Percentiles rank a stretch among this genome's conserved stretches.
Evolutionary conservation across 192 early-diverging fungal genomes (phyloP).

Genomic region (Martensiomyces pterosporus): DNA sequence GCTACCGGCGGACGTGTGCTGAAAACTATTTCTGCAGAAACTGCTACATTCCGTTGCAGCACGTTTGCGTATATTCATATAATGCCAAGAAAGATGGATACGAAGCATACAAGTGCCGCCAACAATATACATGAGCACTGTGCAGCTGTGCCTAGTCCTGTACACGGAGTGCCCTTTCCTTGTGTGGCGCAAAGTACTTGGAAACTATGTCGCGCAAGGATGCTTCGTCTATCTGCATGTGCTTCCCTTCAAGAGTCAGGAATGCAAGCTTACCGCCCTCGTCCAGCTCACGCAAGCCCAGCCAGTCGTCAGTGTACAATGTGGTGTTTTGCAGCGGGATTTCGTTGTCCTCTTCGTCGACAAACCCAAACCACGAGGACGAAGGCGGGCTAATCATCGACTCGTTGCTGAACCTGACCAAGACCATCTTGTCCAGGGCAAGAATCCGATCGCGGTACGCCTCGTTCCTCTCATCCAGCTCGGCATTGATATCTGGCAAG

Average conservation of each 20-base stretch:
- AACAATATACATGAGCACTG: no score
- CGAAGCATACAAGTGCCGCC: no score
- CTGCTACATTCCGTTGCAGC: no score
- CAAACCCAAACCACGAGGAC: conserved; percentile 71
- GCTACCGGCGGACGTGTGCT: no score
- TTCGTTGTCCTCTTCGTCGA: conserved; percentile 52
- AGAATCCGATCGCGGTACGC: conserved; percentile 58
- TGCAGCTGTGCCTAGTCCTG: no score
- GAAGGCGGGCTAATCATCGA: conserved; percentile 65
- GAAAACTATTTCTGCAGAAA: no score
- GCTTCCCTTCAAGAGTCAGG: conserved; percentile 26
- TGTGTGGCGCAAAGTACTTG: conserved; percentile 19
- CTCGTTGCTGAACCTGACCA: conserved; percentile 78
- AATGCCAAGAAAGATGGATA: no score
- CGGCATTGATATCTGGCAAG: conserved; percentile 86
- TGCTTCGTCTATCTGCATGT: conserved; percentile 37
- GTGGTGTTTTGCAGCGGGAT: conserved; percentile 54
- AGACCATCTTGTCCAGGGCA: conserved; percentile 70
- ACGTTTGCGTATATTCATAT: no score
- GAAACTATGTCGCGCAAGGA: conserved; percentile 19
- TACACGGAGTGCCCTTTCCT: background rate
- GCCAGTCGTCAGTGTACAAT: conserved; percentile 66
- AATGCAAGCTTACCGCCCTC: conserved; percentile 34
- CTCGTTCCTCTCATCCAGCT: conserved; percentile 53
- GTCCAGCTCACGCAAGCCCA: conserved; percentile 60